Base-by-base conservation (phyloP, 495 filamentous ascomycete species). In the Aspergillus leporis region DNA sequence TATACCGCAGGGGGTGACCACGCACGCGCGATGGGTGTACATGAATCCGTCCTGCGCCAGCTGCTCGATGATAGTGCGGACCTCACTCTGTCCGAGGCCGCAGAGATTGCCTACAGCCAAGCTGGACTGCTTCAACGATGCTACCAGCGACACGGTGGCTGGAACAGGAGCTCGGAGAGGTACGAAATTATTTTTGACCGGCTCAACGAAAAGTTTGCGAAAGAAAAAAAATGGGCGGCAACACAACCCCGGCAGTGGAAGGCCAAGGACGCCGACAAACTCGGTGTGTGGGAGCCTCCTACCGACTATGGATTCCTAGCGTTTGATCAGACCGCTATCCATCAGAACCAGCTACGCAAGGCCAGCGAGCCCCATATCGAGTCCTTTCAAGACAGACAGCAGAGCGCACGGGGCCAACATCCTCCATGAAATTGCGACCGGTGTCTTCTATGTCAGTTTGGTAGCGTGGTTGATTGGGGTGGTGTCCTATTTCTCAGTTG, bases 11-110 rank as follows among this genome's bases (percentile, higher is more conserved):
- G 14, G 19, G 18, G 18, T 21, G 41, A 45, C 9, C 41, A 45
- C 41, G 41, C 9, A 2, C 41, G 41, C 41, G 41, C 41, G 41
- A 45, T 45, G 41, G 41, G 41, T 7, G 41, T 45, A 9, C 41
- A 45, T 14, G 41, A 45, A 21, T 45, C 41, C n/a, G n/a, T 45
- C n/a, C 18, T 45, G 18, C 41, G 41, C 41, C 41, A 45, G 41
- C 41, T 45, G 6, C 14, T 45, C 16, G 41, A 45, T 7, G 41
- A 45, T 19, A 9, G 16, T 14, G 14, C 41, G n/a, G 41, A 45
- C 19, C 14, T 45, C n/a, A 4, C 41, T 6, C 16, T 45, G 6
- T 45, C 41, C 7, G 18, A 21, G 14, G n/a, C n/a, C 8, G 41
- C 41, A 3, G 41, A 45, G 3, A 45, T 45, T 21, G 41, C 41